phyloP scores from a whole-genome alignment of 352 stramenopile genomes.

The Pythium volutum region DNA sequence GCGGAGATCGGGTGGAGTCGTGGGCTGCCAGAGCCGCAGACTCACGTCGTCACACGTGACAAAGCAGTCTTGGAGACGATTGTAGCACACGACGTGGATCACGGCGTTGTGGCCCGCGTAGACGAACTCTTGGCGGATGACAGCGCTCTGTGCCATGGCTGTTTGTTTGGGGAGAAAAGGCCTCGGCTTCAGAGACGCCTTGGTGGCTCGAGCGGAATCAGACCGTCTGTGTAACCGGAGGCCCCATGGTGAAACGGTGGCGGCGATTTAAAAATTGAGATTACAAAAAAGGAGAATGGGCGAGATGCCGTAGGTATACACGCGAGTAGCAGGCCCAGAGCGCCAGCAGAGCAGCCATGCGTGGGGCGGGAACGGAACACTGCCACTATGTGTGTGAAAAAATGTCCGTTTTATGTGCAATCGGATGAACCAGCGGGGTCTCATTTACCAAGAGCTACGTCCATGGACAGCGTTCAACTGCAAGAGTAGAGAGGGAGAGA shows the following conservation, averaged over 20 bases:
- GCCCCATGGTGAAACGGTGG: neutral
- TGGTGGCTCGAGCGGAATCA: too few relatives aligned
- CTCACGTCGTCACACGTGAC: slow-evolving; percentile 51
- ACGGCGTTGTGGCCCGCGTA: slow-evolving; percentile 62
- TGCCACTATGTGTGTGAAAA: neutral
- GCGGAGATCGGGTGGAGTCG: slow-evolving; percentile 29
- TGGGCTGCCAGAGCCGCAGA: slow-evolving; percentile 41
- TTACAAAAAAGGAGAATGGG: too few relatives aligned
- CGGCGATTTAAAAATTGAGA: neutral
- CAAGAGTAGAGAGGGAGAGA: too few relatives aligned
- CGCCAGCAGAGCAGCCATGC: too few relatives aligned
- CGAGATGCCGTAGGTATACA: too few relatives aligned
- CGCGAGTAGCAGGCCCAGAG: too few relatives aligned
- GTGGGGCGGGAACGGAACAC: too few relatives aligned
- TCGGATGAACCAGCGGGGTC: neutral
- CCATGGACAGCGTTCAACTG: too few relatives aligned
- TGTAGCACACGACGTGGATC: slow-evolving; percentile 64
- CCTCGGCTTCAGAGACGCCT: neutral
- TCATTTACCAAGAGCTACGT: neutral
- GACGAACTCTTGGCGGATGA: slow-evolving; percentile 59
- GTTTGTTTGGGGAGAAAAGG: neutral
- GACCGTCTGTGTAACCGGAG: neutral
- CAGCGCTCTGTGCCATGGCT: slow-evolving; percentile 58
- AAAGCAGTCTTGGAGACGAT: slow-evolving; percentile 62
- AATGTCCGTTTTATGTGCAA: neutral